Conservation (phyloP, 1,284 basidiomycete species). For the Ganoderma boninense region DNA sequence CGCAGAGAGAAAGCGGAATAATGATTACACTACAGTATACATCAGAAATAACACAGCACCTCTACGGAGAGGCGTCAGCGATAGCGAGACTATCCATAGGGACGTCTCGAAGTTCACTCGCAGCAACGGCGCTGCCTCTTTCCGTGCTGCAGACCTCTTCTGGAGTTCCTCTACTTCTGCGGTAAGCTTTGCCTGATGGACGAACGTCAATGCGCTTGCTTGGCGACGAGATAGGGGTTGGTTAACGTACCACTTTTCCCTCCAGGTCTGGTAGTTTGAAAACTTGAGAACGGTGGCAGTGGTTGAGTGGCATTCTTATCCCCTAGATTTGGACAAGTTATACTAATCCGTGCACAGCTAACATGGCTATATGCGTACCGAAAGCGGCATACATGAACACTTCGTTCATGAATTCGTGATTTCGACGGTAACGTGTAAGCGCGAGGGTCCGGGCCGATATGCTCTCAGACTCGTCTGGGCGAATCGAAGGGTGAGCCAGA, state of each 20-base stretch:
- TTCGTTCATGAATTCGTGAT: conserved; percentile 84
- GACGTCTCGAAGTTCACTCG: conserved; percentile 33
- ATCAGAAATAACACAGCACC: not conserved
- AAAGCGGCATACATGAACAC: conserved; percentile 78
- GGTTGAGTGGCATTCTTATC: conserved; percentile 48
- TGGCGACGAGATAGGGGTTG: not conserved
- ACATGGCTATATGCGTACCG: conserved; percentile 49
- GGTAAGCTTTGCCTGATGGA: conserved; percentile 52
- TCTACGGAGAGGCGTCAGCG: conserved; percentile 15
- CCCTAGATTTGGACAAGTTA: conserved; percentile 45
- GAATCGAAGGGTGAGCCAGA: no score
- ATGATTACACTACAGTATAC: conserved; percentile 26
- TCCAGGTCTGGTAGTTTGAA: conserved; percentile 70
- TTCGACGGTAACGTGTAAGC: conserved; percentile 74
- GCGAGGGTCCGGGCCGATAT: conserved; percentile 79
- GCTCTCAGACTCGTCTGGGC: conserved; percentile 70
- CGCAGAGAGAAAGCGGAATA: not conserved
- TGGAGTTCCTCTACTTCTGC: conserved; percentile 58
- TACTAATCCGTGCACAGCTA: conserved; percentile 1
- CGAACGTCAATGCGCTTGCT: not conserved
- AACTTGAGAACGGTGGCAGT: conserved; percentile 55
- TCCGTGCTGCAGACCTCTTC: conserved; percentile 37
- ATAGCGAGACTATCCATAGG: conserved; percentile 36
- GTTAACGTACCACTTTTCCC: conserved; percentile 58
- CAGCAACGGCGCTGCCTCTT: conserved; percentile 23